Evolutionary conservation across 768 basidiomycete species (phyloP), one percentile per base, ranked within the genome.

Genomic region (Galerina sulciceps): DNA sequence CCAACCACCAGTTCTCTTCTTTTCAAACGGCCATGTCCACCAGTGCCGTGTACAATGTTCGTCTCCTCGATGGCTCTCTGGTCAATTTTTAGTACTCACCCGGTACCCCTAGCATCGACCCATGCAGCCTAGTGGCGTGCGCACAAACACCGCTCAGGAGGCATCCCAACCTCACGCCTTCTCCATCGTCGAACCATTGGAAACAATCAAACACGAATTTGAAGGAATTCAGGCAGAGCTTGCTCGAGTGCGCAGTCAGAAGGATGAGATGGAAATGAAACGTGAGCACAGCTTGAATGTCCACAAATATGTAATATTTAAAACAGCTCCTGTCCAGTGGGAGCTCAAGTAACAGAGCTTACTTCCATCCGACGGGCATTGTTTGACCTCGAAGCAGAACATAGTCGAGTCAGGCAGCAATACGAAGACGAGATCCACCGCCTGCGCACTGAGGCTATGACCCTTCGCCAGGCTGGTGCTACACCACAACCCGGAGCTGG

Each of bases 261-360:
- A 89, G 37, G 92, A 94, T 63, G 94, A 94, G 57, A 89, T 85
- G 71, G 93, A 94, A 73, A 79, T 76, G 4, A 91, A 91, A 79
- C 82, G 94, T 93, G 62, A 62, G 85, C 76, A 18, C n/a, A 36
- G 44, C 36, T 56, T 40, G 47, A 45, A 40, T 52, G 22, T 20
- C 46, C 59, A n/a, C 26, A 38, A 43, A 18, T 10, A 40, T 42
- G 40, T 40, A 49, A 38, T 56, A 42, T 53, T 40, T 49, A 37
- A 49, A n/a, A 5, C 26, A 31, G 8, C 4, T 46, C 36, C 38
- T 46, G 11, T 43, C 42, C 22, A 90, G 89, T 90, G 38, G 81
- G 82, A 6, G 77, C 79, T 42, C 93, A 96, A 73, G 85, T 94
- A 61, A 85, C 85, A 64, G 93, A 95, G 69, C 76, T 94, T 56